Evolutionary conservation across 805 yeast genomes (phyloP).

Genomic region (Wickerhamomyces bovis): DNA sequence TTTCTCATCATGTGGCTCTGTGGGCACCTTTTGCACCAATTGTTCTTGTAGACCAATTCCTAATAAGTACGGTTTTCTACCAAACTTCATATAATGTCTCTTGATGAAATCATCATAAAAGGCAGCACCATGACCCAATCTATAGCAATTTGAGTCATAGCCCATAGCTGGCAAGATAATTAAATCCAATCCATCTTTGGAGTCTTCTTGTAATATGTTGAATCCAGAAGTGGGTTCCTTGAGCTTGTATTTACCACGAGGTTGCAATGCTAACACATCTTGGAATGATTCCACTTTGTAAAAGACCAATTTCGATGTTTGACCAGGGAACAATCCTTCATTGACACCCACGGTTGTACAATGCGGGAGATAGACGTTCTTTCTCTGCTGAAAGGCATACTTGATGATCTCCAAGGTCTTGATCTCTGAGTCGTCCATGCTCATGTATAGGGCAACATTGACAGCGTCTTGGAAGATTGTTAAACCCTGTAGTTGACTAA

Average conservation of each 20-base stretch:
- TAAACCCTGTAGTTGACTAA: conserved; percentile 12
- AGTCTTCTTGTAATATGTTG: conserved; percentile 18
- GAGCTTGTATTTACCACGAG: conserved; percentile 62
- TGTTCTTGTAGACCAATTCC: conserved; percentile 69
- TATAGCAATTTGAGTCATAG: conserved; percentile 38
- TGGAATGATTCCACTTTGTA: conserved; percentile 37
- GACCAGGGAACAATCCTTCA: conserved; percentile 24
- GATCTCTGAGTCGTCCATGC: conserved; percentile 68
- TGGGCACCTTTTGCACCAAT: conserved; percentile 44
- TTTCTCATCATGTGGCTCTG: conserved; percentile 57
- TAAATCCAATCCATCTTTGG: conserved; percentile 51
- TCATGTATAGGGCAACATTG: conserved; percentile 64
- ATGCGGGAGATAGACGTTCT: conserved; percentile 54
- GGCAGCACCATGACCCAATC: conserved; percentile 94
- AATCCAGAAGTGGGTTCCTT: conserved; percentile 53
- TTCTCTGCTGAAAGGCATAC: conserved; percentile 42
- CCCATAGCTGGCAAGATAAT: conserved; percentile 85
- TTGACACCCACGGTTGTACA: conserved; percentile 26
- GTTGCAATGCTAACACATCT: conserved; percentile 43
- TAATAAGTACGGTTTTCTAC: conserved; percentile 36
- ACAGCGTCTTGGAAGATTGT: conserved; percentile 37
- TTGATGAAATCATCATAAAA: conserved; percentile 76
- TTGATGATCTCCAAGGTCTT: conserved; percentile 51
- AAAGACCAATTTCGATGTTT: conserved; percentile 49
- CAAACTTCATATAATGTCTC: conserved; percentile 31